Base-by-base conservation (phyloP, 345 rosid genomes). In the Murraya paniculata region DNA sequence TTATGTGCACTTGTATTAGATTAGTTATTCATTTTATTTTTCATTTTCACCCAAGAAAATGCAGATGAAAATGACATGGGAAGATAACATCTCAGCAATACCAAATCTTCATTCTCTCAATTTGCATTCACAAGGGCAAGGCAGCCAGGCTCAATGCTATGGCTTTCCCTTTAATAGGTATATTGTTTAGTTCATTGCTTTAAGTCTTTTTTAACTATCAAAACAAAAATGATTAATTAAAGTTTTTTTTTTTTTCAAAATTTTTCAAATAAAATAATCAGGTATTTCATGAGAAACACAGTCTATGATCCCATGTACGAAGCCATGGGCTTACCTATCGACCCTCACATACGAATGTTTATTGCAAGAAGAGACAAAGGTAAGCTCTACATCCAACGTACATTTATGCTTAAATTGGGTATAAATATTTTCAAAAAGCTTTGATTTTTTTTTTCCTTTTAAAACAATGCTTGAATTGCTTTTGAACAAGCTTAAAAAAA, bases 301-400 rank as follows among this genome's bases (percentile, higher is more conserved):
- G 9, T 83, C 13, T 87, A 87, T 33, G 87, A 87, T 74, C 87
- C 88, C 9, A 39, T 64, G n/a, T 85, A 83, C 74, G 85, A 78
- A 81, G 74, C 83, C 19, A 71, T 78, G 74, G 88, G 87, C 4
- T 57, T 85, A 22, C 90, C 88, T 5, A 36, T 83, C n/a, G 88
- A 87, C 41, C 90, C 87, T 16, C 85, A 85, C 72, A 62, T 87
- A 60, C 66, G 87, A 78, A 39, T 81, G 58, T 83, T 87, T 68
- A 25, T 65, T 30, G 64, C 81, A 14, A 81, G 31, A 11, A 50
- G 30, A 27, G 70, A 38, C 0, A 41, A 61, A 16, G 78, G 79
- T 72, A 78, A 77, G 21, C 5, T 9, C 36, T 0, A 9, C 7
- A 25, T 13, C 57, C 58, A 30, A 25, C 55, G 39, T 64, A 31